Evolutionary conservation across 768 basidiomycete species (phyloP), one percentile per base, ranked within the genome.

Genomic region (Tylopilus rubrobrunneus): DNA sequence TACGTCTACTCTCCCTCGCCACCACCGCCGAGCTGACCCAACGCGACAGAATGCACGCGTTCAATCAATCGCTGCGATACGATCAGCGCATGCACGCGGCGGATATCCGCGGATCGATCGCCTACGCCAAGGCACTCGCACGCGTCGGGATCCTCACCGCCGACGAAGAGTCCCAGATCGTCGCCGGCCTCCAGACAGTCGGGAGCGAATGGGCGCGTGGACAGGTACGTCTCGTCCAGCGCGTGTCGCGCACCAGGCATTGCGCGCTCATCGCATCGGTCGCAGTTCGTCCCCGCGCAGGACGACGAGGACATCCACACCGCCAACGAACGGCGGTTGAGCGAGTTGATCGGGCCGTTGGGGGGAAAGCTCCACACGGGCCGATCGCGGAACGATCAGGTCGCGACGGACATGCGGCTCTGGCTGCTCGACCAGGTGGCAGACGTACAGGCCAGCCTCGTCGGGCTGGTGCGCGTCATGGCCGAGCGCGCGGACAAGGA

Each of bases 281-380:
- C 42, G 28, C 62, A 95, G 89, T 99, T 99, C 66, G 67, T 74
- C 52, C 72, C 84, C 29, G 76, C 86, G 56, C 76, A 83, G n/a
- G 93, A 96, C 61, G 97, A 99, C 63, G 97, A 99, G 65, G 97
- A 99, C 66, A 98, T 99, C 55, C 96, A 98, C 70, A 99, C 97
- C 12, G 97, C 97, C 50, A 99, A 98, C 65, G 97, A 99, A 69
- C 85, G 97, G 45, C 83, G 97, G 40, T 72, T 99, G 60, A 90
- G 86, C 57, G 96, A 99, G 73, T 73, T 99, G 49, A 92, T 98
- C 50, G 97, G 97, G 0, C 77, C 89, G 14, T 81, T 92, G 15
- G 94, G 92, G 6, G 97, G 97, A 4, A 99, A 98, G 71, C 78
- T 99, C 41, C 97, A 99, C 67, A 99, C 97, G 0, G 97, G 97